phyloP scores from a whole-genome alignment of 371 early-diverging fungal species.

The Umbelopsis sp. region DNA sequence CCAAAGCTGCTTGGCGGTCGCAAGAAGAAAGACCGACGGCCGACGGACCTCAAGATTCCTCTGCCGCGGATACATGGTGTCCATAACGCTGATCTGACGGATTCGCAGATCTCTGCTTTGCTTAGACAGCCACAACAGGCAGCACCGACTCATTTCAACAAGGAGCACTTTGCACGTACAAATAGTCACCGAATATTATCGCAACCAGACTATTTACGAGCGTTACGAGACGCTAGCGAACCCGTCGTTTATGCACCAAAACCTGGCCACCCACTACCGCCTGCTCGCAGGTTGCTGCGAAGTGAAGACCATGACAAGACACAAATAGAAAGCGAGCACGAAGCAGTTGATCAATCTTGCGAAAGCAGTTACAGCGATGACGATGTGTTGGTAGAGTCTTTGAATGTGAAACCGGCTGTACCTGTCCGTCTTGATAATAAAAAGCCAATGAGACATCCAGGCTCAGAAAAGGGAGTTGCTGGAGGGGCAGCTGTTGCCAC shows the following conservation, averaged over 20 bases:
- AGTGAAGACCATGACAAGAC: conserved; percentile 13
- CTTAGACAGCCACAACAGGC: not conserved
- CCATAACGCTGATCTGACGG: conserved; percentile 10
- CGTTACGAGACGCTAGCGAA: not conserved
- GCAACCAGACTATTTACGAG: not conserved
- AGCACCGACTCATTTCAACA: conserved; percentile 4
- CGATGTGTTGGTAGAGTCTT: not conserved
- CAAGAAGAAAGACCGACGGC: conserved; percentile 12
- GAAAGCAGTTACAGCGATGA: not conserved
- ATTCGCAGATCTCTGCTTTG: conserved; percentile 2
- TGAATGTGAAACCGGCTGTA: not conserved
- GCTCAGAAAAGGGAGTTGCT: no score
- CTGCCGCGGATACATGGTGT: conserved; percentile 1
- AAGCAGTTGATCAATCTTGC: not conserved
- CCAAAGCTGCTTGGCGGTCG: conserved; percentile 12
- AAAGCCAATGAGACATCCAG: no score
- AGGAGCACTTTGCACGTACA: conserved; percentile 3
- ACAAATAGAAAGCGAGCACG: conserved; percentile 15
- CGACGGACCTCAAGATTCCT: conserved; percentile 13
- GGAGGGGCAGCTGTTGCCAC: no score
- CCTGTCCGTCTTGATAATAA: not conserved
- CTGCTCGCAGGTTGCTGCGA: not conserved
- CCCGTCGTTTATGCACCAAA: not conserved
- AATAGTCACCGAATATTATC: not conserved
- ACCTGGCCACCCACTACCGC: conserved; percentile 4